Evolutionary conservation across 768 basidiomycete species (phyloP).

Genomic region (Leccinum disarticulatum): DNA sequence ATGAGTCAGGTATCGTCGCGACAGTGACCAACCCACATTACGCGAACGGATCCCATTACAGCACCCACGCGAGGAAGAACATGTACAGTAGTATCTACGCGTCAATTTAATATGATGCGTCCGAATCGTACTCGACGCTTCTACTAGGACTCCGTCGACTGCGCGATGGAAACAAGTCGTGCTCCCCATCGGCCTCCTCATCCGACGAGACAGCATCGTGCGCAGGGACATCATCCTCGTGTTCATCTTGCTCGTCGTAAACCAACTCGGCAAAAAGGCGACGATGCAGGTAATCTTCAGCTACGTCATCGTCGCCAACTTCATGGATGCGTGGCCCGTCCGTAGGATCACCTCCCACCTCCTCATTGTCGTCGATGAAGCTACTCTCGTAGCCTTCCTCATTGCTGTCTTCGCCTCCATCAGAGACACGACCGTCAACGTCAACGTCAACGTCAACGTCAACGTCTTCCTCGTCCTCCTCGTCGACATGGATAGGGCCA

Average conservation of each 20-base stretch:
- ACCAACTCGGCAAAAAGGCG: not conserved
- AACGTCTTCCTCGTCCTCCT: conserved; percentile 24
- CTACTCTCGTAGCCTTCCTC: conserved; percentile 50
- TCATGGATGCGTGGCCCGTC: conserved; percentile 27
- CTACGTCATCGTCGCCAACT: conserved; percentile 15
- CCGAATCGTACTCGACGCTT: conserved; percentile 24
- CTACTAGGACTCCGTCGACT: not conserved
- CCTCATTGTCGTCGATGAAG: conserved; percentile 54
- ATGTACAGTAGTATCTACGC: not conserved
- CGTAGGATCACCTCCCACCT: conserved; percentile 9
- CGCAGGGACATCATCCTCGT: conserved; percentile 1
- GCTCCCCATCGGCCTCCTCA: conserved; percentile 15
- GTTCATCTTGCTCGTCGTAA: conserved; percentile 14
- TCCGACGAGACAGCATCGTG: conserved; percentile 17
- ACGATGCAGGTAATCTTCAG: conserved; percentile 3
- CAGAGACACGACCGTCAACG: conserved; percentile 8
- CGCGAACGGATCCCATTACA: not conserved
- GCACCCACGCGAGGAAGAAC: not conserved
- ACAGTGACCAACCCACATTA: conserved; percentile 7
- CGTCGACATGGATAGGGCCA: conserved; percentile 22
- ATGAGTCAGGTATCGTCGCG: conserved; percentile 5
- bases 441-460: conserved; percentile 13
- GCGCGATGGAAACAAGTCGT: not conserved
- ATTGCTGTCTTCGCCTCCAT: conserved; percentile 25
- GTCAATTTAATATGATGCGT: conserved; percentile 11